Evolutionary conservation across 495 filamentous ascomycete species (phyloP), one percentile per base, ranked within the genome.

Genomic region (Hypoxylon crocopeplum): DNA sequence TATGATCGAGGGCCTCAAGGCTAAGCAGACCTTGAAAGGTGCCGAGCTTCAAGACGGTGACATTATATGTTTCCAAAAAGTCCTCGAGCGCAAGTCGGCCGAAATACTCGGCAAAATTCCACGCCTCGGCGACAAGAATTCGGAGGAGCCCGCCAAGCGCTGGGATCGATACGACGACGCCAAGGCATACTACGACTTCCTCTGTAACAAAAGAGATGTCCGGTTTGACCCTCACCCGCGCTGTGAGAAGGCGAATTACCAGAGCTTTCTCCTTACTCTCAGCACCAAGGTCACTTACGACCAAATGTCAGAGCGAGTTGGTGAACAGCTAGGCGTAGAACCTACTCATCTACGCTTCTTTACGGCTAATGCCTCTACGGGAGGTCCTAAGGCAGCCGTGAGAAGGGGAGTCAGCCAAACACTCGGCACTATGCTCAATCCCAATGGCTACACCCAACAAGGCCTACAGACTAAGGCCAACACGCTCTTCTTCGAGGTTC

Each of bases 31-130:
- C 0, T 83, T 99, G 53, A 86, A 89, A 40, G 86, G 90, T 47
- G 92, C 93, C 2, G 94, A 99, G 71, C 90, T 99, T 34, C 93
- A 97, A 67, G 93, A 98, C 68, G 94, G 94, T 33, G 94, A 99
- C 69, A 97, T 99, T 63, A 84, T 99, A 24, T 96, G 92, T 61
- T 97, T 98, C 76, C 93, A 97, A 72, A 82, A 81, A 51, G 66
- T 78, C 11, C 69, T 85, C 6, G 79, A 82, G 48, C 63, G 67
- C 11, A 82, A 77, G 57, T 69, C 67, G 22, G 71, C 65, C 17
- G 49, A 76, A 20, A 60, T 70, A 8, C 64, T 70, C 7, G 61
- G 58, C 1, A 68, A 68, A 38, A 56, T 71, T 15, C 66, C 66
- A 16, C 66, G 66, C 15, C 34, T 69, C 12, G 62, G 63, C 40